phyloP scores from a whole-genome alignment of 2,329 filamentous ascomycete species.

The Mariannaea sp. region DNA sequence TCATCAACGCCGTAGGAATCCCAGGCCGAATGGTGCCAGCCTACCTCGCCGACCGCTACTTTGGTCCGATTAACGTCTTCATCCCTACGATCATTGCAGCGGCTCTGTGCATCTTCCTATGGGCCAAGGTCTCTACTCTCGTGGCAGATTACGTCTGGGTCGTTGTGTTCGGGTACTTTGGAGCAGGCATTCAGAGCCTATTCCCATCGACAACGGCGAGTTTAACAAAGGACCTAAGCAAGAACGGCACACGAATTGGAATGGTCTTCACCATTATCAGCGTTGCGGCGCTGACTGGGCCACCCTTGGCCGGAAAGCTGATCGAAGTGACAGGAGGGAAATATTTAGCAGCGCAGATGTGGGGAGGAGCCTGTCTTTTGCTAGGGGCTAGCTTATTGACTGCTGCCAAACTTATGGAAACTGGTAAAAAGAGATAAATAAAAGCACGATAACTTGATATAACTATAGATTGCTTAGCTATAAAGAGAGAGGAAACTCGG shows the following conservation, averaged over 20 bases:
- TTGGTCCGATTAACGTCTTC: conserved; percentile 61
- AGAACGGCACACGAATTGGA: conserved; percentile 61
- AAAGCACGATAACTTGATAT: background rate
- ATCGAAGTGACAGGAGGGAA: conserved; percentile 49
- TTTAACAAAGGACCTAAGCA: conserved; percentile 57
- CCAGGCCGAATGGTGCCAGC: conserved; percentile 59
- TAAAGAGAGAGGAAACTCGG: no score
- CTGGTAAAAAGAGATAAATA: conserved; percentile 19
- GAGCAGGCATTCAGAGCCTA: conserved; percentile 66
- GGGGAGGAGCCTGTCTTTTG: conserved; percentile 52
- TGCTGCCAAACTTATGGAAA: conserved; percentile 46
- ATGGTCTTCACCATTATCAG: conserved; percentile 64
- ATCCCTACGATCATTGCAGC: conserved; percentile 55
- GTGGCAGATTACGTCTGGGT: conserved; percentile 60
- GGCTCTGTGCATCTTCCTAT: conserved; percentile 53
- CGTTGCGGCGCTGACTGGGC: conserved; percentile 57
- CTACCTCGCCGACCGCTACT: conserved; percentile 57
- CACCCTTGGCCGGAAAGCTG: conserved; percentile 59
- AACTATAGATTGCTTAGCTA: background rate
- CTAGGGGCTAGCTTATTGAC: conserved; percentile 49
- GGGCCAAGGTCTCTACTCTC: conserved; percentile 54
- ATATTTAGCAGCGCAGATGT: conserved; percentile 57
- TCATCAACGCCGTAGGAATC: conserved; percentile 63
- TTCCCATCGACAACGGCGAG: conserved; percentile 60
- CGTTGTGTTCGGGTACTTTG: conserved; percentile 66